Percentiles rank a stretch among this genome's conserved stretches.
Conservation (phyloP, 352 stramenopile genomes). For the Thalassiosira hispida region DNA sequence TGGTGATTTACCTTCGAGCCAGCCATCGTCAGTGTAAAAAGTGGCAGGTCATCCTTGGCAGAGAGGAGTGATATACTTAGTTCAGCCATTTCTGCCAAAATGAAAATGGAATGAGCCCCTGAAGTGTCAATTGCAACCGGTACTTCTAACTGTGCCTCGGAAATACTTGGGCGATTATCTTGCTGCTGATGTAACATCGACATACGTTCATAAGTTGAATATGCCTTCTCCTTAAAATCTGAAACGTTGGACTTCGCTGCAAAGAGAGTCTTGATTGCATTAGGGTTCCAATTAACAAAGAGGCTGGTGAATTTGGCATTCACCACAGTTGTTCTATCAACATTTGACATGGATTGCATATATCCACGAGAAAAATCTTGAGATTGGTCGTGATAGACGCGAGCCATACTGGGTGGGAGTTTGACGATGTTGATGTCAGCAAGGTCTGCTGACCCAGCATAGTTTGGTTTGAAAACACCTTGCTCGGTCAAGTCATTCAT, state of each 20-base stretch:
- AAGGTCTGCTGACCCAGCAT: conserved; percentile 71
- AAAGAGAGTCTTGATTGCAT: conserved; percentile 75
- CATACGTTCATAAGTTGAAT: conserved; percentile 61
- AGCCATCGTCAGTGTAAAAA: conserved; percentile 82
- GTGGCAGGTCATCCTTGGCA: conserved; percentile 78
- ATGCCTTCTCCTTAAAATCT: conserved; percentile 62
- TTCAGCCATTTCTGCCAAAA: conserved; percentile 77
- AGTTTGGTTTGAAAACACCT: conserved; percentile 74
- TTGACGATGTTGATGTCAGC: conserved; percentile 79
- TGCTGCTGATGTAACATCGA: conserved; percentile 37
- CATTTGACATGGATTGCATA: conserved; percentile 44
- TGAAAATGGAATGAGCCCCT: conserved; percentile 51
- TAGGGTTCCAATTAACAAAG: conserved; percentile 85
- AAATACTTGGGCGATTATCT: conserved; percentile 12
- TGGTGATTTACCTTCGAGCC: conserved; percentile 66
- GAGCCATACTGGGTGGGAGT: conserved; percentile 44
- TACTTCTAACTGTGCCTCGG: conserved; percentile 15
- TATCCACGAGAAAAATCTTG: conserved; percentile 61
- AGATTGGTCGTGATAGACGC: conserved; percentile 47
- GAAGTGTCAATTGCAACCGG: conserved; percentile 11
- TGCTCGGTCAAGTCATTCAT: conserved; percentile 66
- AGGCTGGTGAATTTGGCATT: conserved; percentile 82
- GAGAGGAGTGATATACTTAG: conserved; percentile 83
- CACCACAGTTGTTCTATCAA: conserved; percentile 57
- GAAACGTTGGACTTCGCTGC: conserved; percentile 50